phyloP scores from a whole-genome alignment of 495 filamentous ascomycete species.

The Tuber melanosporum region DNA sequence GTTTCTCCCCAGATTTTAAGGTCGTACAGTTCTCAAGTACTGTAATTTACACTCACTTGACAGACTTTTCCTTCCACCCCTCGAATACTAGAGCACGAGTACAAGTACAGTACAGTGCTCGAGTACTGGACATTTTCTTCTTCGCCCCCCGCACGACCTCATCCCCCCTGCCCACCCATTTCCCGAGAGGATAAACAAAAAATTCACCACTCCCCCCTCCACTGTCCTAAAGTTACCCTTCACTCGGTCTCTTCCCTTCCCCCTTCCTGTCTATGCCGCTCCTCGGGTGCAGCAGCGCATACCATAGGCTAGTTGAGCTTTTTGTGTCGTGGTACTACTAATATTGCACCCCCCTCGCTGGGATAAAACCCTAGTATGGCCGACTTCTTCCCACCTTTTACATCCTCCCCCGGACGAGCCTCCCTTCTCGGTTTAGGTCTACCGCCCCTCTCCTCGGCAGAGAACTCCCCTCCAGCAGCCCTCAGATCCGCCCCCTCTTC shows the following conservation, averaged over 20 bases:
- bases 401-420: slow-evolving; percentile 19
- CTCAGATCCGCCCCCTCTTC: slow-evolving; percentile 25
- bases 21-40: not conserved
- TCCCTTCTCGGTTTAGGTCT: slow-evolving; percentile 11
- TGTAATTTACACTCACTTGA: not conserved
- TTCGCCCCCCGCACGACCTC: not conserved
- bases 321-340: slow-evolving; percentile 1
- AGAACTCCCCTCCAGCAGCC: slow-evolving; percentile 31
- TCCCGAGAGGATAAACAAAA: slow-evolving; percentile 1
- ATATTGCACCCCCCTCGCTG: not conserved
- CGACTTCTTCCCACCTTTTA: slow-evolving; percentile 25
- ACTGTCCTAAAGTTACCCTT: slow-evolving; percentile 6
- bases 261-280: slow-evolving; percentile 5
- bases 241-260: slow-evolving; percentile 14
- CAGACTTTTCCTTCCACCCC: not conserved
- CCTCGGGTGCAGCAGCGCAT: not conserved
- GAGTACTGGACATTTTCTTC: not conserved
- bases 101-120: too few species aligned
- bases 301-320: slow-evolving; percentile 5
- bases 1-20: not conserved
- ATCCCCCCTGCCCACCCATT: not conserved
- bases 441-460: slow-evolving; percentile 17
- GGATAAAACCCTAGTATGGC: slow-evolving; percentile 22
- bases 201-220: slow-evolving; percentile 11
- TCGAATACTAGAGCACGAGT: too few species aligned